phyloP scores from a whole-genome alignment of 164 flowering plant genomes.

The Saururus chinensis region DNA sequence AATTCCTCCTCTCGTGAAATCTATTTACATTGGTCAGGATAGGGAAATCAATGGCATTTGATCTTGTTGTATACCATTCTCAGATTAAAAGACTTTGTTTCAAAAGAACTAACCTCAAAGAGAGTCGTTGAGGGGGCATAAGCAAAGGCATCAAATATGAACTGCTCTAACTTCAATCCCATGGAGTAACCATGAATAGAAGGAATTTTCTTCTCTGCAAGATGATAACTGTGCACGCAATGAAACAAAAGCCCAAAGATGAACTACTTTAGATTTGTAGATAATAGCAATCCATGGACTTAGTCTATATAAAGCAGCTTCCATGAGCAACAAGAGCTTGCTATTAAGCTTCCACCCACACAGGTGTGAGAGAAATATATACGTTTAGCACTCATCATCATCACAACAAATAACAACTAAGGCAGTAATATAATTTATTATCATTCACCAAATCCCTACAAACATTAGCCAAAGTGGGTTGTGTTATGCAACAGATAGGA shows the following conservation, averaged over 20 bases:
- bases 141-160: conserved; percentile 85
- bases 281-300: background rate
- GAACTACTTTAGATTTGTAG: too few relatives aligned
- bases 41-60: background rate
- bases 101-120: conserved; percentile 51
- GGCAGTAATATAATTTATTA: too few relatives aligned
- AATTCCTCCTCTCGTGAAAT: conserved; percentile 89
- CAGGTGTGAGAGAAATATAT: background rate
- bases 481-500: too few relatives aligned
- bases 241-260: background rate
- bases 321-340: background rate
- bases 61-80: too few relatives aligned
- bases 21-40: conserved; percentile 18
- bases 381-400: too few relatives aligned
- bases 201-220: conserved; percentile 92
- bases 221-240: conserved; percentile 56
- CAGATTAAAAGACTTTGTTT: background rate
- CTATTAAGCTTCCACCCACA: background rate
- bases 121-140: conserved; percentile 89
- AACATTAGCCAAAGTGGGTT: too few relatives aligned
- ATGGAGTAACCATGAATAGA: conserved; percentile 61
- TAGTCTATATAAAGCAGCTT: background rate
- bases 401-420: too few relatives aligned
- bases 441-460: too few relatives aligned
- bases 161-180: conserved; percentile 88